Percentiles rank a stretch among this genome's conserved stretches.
phyloP scores from a whole-genome alignment of 495 filamentous ascomycete species.

The Neurospora sp. region DNA sequence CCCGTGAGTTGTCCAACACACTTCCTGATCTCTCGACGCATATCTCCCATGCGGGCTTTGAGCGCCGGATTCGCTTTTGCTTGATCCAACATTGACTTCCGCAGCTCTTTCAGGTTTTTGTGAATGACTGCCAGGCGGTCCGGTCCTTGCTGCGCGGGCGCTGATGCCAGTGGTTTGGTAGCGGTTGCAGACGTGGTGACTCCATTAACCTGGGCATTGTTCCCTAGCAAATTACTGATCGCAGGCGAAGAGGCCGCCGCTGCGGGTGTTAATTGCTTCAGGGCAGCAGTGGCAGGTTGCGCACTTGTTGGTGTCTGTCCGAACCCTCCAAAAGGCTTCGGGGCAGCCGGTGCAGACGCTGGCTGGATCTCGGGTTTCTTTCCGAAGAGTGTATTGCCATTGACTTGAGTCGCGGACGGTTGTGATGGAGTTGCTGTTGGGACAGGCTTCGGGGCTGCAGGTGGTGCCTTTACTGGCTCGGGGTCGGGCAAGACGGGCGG shows the following conservation, averaged over 20 bases:
- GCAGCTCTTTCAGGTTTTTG: conserved; percentile 59
- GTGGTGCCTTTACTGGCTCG: conserved; percentile 7
- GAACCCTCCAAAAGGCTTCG: not conserved
- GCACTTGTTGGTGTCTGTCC: not conserved
- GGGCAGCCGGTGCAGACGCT: not conserved
- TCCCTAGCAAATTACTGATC: not conserved
- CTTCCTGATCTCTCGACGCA: conserved; percentile 61
- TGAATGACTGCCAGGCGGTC: conserved; percentile 58
- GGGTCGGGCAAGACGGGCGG: conserved; percentile 28
- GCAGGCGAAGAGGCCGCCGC: not conserved
- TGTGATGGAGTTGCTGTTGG: conserved; percentile 2
- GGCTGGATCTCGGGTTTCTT: not conserved
- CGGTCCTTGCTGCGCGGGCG: not conserved
- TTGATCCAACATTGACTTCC: conserved; percentile 44
- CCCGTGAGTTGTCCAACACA: conserved; percentile 64
- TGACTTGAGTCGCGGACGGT: not conserved
- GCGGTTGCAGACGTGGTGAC: not conserved
- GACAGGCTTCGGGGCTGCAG: conserved; percentile 1
- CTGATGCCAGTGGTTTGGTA: not conserved
- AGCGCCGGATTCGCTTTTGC: conserved; percentile 35
- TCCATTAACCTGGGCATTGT: conserved; percentile 4
- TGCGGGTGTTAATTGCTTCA: not conserved
- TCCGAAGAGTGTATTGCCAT: conserved; percentile 1
- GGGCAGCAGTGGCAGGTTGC: not conserved
- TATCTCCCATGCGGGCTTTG: conserved; percentile 60